Conservation (phyloP, 1,284 basidiomycete genomes). For the Pyrrhoderma lamaoense region DNA sequence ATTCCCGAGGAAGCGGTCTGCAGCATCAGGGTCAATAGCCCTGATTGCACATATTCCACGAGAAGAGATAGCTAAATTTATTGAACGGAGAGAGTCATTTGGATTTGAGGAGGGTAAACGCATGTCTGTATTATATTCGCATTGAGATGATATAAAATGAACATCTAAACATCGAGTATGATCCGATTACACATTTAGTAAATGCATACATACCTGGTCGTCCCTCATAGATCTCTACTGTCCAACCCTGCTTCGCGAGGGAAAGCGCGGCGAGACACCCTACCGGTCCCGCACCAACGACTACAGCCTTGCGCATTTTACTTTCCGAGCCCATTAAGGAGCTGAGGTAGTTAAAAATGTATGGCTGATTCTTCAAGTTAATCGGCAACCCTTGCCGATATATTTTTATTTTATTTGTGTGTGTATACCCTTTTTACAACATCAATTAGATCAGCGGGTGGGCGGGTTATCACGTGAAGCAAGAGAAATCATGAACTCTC, state of each 20-base stretch:
- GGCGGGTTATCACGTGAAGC: too few species aligned
- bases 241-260: constrained; percentile 84
- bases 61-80: constrained; percentile 94
- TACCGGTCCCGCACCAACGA: constrained; percentile 89
- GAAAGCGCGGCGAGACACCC: constrained; percentile 88
- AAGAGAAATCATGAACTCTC: too few species aligned
- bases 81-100: constrained; percentile 70
- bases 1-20: constrained; percentile 67
- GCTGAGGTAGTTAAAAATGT: too few species aligned
- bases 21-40: constrained; percentile 69
- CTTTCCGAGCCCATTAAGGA: neutral
- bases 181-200: constrained; percentile 16
- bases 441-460: too few species aligned
- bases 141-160: constrained; percentile 60
- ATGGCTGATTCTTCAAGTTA: too few species aligned
- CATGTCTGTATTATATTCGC: constrained; percentile 45
- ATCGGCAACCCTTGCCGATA: too few species aligned
- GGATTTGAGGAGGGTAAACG: constrained; percentile 62
- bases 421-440: too few species aligned
- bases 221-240: constrained; percentile 84
- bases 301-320: constrained; percentile 38
- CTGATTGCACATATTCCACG: constrained; percentile 85
- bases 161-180: constrained; percentile 43
- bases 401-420: too few species aligned
- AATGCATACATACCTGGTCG: constrained; percentile 56